phyloP scores from a whole-genome alignment of 2,329 filamentous ascomycete genomes.

The Massarina eburnea region DNA sequence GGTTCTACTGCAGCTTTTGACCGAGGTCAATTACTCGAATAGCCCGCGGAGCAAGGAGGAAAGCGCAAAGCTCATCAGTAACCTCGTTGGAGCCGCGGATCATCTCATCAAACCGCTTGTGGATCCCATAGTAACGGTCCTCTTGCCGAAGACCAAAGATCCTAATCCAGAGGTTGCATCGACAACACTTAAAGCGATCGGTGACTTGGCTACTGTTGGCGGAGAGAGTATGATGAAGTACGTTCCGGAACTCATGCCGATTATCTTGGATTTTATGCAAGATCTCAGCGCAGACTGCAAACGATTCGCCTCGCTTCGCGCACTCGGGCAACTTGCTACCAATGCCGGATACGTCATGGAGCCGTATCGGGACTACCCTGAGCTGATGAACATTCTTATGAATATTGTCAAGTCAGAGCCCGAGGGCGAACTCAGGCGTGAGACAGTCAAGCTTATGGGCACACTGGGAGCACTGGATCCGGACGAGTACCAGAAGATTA shows the following conservation, averaged over 20 bases:
- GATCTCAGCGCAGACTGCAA: slow-evolving; percentile 90
- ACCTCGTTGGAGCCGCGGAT: slow-evolving; percentile 90
- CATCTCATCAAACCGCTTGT: slow-evolving; percentile 95
- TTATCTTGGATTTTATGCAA: slow-evolving; percentile 91
- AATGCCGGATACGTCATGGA: slow-evolving; percentile 98
- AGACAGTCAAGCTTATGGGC: slow-evolving; percentile 95
- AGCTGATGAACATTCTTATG: slow-evolving; percentile 88
- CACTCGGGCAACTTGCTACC: slow-evolving; percentile 87
- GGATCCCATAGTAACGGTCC: slow-evolving; percentile 89
- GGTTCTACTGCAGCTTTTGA: slow-evolving; percentile 91
- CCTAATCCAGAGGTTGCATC: slow-evolving; percentile 84
- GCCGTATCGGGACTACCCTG: slow-evolving; percentile 92
- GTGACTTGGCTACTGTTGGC: slow-evolving; percentile 89
- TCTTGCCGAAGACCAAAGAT: slow-evolving; percentile 91
- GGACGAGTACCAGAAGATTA: slow-evolving; percentile 93
- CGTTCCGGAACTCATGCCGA: slow-evolving; percentile 88
- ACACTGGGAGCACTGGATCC: slow-evolving; percentile 94
- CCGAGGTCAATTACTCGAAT: slow-evolving; percentile 94
- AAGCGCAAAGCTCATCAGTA: slow-evolving; percentile 87
- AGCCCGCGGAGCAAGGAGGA: slow-evolving; percentile 94
- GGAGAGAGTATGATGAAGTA: slow-evolving; percentile 93
- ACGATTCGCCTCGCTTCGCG: slow-evolving; percentile 86
- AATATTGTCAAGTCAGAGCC: slow-evolving; percentile 94
- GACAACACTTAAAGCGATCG: slow-evolving; percentile 92
- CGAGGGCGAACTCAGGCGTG: slow-evolving; percentile 79